Evolutionary conservation across 2,329 filamentous ascomycete genomes (phyloP).

Genomic region (Fusarium sp.): DNA sequence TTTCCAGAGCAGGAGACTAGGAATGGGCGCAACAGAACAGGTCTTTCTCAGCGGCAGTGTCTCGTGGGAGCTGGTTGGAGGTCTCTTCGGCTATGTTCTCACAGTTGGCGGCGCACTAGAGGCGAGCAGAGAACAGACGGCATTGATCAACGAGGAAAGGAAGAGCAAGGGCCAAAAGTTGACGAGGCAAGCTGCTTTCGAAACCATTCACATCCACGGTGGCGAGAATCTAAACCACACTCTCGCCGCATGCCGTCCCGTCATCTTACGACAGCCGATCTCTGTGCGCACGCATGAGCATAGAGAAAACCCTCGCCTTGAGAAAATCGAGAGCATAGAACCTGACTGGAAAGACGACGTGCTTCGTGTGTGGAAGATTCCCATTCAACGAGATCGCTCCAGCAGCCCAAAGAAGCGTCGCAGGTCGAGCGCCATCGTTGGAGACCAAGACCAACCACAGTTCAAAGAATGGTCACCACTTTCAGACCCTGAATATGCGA

Average conservation of each 20-base stretch:
- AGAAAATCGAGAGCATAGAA: slow-evolving; percentile 42
- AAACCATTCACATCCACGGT: slow-evolving; percentile 75
- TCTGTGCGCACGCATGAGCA: slow-evolving; percentile 78
- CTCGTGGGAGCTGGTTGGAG: slow-evolving; percentile 80
- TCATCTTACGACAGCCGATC: slow-evolving; percentile 86
- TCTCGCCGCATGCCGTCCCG: slow-evolving; percentile 82
- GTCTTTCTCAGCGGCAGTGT: slow-evolving; percentile 84
- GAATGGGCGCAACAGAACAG: slow-evolving; percentile 73
- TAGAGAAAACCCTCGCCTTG: slow-evolving; percentile 52
- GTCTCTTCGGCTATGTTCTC: slow-evolving; percentile 84
- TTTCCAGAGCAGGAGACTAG: slow-evolving; percentile 72
- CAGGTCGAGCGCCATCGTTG: slow-evolving; percentile 32
- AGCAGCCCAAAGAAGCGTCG: slow-evolving; percentile 50
- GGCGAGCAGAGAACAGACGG: slow-evolving; percentile 53
- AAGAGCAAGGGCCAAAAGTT: slow-evolving; percentile 50
- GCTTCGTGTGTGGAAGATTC: slow-evolving; percentile 86
- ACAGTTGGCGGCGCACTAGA: slow-evolving; percentile 77
- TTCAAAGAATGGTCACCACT: slow-evolving; percentile 28
- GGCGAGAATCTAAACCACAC: slow-evolving; percentile 81
- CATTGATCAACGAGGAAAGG: slow-evolving; percentile 52
- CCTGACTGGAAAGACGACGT: slow-evolving; percentile 81
- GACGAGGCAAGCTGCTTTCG: slow-evolving; percentile 34
- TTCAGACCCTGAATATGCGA: slow-evolving; percentile 46
- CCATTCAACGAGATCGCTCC: slow-evolving; percentile 50
- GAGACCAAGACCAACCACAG: slow-evolving; percentile 1